Evolutionary conservation across 306 rosid genomes (phyloP), one percentile per base, ranked within the genome.

Genomic region (Glycine latifolia): DNA sequence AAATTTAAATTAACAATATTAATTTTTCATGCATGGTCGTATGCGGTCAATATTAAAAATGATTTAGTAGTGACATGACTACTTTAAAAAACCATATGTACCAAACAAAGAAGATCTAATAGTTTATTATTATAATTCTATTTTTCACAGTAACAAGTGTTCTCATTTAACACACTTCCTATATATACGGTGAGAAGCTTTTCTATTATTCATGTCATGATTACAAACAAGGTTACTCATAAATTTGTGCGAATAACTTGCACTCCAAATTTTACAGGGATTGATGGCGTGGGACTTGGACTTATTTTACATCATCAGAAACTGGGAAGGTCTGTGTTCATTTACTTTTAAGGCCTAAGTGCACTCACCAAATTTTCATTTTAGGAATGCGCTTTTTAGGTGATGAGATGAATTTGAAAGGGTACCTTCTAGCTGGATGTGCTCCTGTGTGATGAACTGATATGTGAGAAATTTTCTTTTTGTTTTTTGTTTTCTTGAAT

Each of bases 211-310:
- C 35, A 58, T 48, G 16, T 56, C 60, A 12, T 68, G 48, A 54
- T 52, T 65, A 61, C 76, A 61, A 70, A 35, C 63, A 63, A 26
- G 4, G 47, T 61, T 41, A 79, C 69, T 62, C 46, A 20, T 70
- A 41, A 47, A 66, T 17, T 47, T 63, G 71, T 75, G 69, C 43
- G 4, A 46, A 70, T 81, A 48, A 71, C 50, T 54, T 39, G 10
- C 59, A 65, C 71, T 75, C 54, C 68, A 53, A 20, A 54, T 58
- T 61, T 58, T 58, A 71, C 87, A 95, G 99, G 99, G 20, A 81
- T 93, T 81, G 95, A 91, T 81, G 97, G 97, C 35, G 83, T 89
- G 67, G 97, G 99, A 70, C 92, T 95, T 71, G 99, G 96, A 82
- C 95, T 95, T 61, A 76, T 83, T 71, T 88, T 44, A 67, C 91